Conservation (phyloP, 805 yeast genomes). For the Sugiyamaella marilandica region DNA sequence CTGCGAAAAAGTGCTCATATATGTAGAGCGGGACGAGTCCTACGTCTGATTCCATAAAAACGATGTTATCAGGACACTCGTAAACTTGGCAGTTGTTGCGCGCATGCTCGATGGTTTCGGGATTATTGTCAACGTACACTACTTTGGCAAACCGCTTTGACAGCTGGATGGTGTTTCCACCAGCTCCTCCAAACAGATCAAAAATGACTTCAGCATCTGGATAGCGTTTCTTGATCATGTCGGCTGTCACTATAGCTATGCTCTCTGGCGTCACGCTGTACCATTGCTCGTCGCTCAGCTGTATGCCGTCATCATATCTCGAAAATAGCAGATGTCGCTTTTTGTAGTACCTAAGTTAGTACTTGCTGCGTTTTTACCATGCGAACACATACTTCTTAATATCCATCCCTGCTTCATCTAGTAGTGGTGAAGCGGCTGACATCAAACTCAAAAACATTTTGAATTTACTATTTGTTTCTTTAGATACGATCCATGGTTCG, state of each 20-base stretch:
- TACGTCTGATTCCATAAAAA: conserved; percentile 29
- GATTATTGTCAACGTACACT: conserved; percentile 26
- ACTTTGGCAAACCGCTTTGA: conserved; percentile 35
- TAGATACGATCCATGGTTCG: conserved; percentile 94
- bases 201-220: conserved; percentile 34
- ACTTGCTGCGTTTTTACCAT: not conserved
- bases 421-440: not conserved
- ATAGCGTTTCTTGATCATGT: conserved; percentile 14
- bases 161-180: conserved; percentile 79
- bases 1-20: not conserved
- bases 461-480: not conserved
- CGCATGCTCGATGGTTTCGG: conserved; percentile 24
- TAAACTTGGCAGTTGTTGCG: conserved; percentile 61
- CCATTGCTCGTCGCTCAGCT: conserved; percentile 72
- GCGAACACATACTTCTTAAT: not conserved
- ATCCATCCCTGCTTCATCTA: not conserved
- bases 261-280: conserved; percentile 83
- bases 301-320: conserved; percentile 61
- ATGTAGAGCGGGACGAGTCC: not conserved
- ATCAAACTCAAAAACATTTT: not conserved
- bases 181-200: conserved; percentile 84
- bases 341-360: conserved; percentile 19
- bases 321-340: conserved; percentile 58
- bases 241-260: conserved; percentile 48
- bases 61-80: conserved; percentile 41